These are phyloP conservation scores for Chenopodium formosanum DNA, from an alignment of 148 eudicot genomes.

Conservation along the genomic window DNA sequence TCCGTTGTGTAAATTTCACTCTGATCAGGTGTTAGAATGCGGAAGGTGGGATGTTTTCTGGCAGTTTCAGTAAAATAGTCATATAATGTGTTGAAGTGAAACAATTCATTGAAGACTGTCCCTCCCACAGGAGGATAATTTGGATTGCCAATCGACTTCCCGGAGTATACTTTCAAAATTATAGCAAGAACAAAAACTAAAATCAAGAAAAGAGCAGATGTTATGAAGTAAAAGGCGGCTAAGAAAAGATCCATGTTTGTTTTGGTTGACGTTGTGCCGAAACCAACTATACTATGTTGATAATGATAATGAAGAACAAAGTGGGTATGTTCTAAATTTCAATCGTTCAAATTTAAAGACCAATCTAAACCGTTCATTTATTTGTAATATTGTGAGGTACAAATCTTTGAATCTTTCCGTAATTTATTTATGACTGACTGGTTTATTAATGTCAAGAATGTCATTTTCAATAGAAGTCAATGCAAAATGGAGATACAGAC, in stretches of 20 bases:
- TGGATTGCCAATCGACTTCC: slow-evolving; percentile 49
- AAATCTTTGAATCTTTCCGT: too few species aligned
- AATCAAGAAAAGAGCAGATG: slow-evolving; percentile 22
- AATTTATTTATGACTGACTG: not conserved
- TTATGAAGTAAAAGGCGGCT: slow-evolving; percentile 30
- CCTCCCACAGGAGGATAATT: slow-evolving; percentile 59
- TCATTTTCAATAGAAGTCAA: not conserved
- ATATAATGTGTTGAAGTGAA: slow-evolving; percentile 47
- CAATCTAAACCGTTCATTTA: too few species aligned
- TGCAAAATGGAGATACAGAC: not conserved
- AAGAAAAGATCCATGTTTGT: slow-evolving; percentile 41
- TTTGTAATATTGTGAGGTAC: too few species aligned
- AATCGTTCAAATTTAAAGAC: too few species aligned
- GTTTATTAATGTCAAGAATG: not conserved
- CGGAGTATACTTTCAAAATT: slow-evolving; percentile 36
- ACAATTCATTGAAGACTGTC: slow-evolving; percentile 54
- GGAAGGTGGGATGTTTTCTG: slow-evolving; percentile 45
- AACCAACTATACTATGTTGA: too few species aligned
- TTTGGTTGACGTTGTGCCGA: not conserved
- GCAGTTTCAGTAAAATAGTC: slow-evolving; percentile 52
- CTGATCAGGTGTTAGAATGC: slow-evolving; percentile 58
- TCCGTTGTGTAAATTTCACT: slow-evolving; percentile 65
- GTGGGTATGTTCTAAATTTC: too few species aligned
- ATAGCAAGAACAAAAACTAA: slow-evolving; percentile 28
- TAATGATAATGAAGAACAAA: too few species aligned